Evolutionary conservation across 257 asterid species (phyloP).

Genomic region (Phtheirospermum japonicum): DNA sequence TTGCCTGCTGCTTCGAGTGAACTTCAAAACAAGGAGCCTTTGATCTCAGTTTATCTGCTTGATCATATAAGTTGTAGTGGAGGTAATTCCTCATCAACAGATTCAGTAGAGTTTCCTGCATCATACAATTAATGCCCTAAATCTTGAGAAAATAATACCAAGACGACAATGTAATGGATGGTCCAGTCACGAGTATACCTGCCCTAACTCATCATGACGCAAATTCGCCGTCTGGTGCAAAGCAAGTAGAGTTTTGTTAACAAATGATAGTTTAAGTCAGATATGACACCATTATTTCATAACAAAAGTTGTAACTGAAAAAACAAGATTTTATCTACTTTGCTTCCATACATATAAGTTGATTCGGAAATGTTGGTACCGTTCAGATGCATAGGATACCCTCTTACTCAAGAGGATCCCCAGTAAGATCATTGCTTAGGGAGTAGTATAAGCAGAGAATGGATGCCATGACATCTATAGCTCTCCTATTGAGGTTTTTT

Average conservation of each 20-base stretch:
- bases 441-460: constrained; percentile 87
- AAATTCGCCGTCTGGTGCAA: constrained; percentile 90
- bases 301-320: constrained; percentile 1
- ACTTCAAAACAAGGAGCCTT: constrained; percentile 98
- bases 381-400: constrained; percentile 40
- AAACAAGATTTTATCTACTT: constrained; percentile 1
- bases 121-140: neutral
- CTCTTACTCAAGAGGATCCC: constrained; percentile 84
- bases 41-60: constrained; percentile 93
- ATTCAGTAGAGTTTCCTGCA: constrained; percentile 90
- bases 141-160: constrained; percentile 21
- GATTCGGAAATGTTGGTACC: constrained; percentile 10
- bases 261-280: constrained; percentile 26
- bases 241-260: constrained; percentile 67
- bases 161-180: constrained; percentile 1
- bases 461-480: constrained; percentile 82
- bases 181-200: constrained; percentile 49
- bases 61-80: constrained; percentile 86
- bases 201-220: constrained; percentile 94
- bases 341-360: constrained; percentile 13
- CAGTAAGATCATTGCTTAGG: constrained; percentile 80
- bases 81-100: constrained; percentile 82
- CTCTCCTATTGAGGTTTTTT: constrained; percentile 71
- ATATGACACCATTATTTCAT: constrained; percentile 10
- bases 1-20: constrained; percentile 94